Evolutionary conservation across 352 stramenopile genomes (phyloP), one percentile per base, ranked within the genome.

Genomic region (Phytopythium kandeliae): DNA sequence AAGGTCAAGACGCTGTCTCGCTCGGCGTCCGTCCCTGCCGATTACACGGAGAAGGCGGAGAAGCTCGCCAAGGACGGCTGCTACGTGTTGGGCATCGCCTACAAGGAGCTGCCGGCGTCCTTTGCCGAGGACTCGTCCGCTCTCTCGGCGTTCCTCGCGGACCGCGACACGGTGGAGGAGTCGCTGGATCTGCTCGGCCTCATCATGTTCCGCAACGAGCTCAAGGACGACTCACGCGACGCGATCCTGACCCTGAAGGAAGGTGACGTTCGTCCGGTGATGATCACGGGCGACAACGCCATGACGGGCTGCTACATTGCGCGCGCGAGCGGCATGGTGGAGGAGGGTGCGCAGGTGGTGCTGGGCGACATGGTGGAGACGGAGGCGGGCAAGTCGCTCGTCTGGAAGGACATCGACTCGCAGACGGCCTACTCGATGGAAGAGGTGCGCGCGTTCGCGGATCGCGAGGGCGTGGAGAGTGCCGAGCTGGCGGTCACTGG

Each of bases 241-340:
- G 82, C 80, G 0, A 89, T 96, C n/a, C 25, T 35, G 19, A 58
- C 86, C 44, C 62, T 96, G 13, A 66, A 74, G 15, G 59, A 61
- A 24, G 86, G 78, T 11, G 75, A 83, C 55, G 73, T 94, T 45
- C 62, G 69, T 7, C 62, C 62, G 19, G 72, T 82, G 4, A 96
- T 96, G 71, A 80, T 96, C 40, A 95, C 87, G 15, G 82, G 85
- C 0, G 80, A 95, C 47, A 89, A 86, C 30, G 67, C 70, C 1
- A 69, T 84, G 56, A 74, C 55, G 22, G 72, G 63, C 3, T 77
- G 66, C 51, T 82, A 74, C 43, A 75, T 86, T 21, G 71, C 77
- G 28, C 66, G 67, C 2, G 53, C 60, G 11, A 66, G 62, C 40
- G 68, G 68, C 4, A 82, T 85, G 59, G 51, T 82, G 0, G 35